Base-by-base conservation (phyloP, 2,329 filamentous ascomycete genomes). In the Hawksworthiomyces lignivorus region DNA sequence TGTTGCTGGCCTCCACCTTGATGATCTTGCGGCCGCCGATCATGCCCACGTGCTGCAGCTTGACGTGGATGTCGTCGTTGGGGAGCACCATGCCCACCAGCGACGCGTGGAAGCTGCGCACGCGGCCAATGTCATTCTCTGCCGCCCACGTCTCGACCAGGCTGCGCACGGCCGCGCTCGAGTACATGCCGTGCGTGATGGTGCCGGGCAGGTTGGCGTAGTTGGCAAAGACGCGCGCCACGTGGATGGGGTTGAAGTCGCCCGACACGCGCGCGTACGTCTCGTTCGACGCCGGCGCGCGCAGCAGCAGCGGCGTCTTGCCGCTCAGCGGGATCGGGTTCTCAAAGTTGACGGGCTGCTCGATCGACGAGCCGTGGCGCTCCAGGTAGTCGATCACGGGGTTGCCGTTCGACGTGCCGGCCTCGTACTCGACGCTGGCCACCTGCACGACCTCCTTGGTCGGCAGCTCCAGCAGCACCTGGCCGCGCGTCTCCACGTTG, bases 151-250 rank as follows among this genome's bases (percentile, higher is more conserved):
- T 98, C 73, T 98, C 92, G 7, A 98, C 89, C 40, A 98, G 72
- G 60, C 88, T 94, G 56, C 94, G 84, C 21, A 98, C 92, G 28
- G 92, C 87, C 51, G 92, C 92, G 64, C 90, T 97, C 2, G 90
- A 94, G 73, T 97, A 98, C 92, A 98, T 98, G 60, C 92, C 92
- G 61, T 98, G 92, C 2, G 92, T 98, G 58, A 98, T 98, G 33
- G 92, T 98, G 37, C 92, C 94, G 1, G 89, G 89, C 14, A 98
- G 75, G 62, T 89, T 92, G 60, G 92, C 94, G 56, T 97, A 98
- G 66, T 80, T 87, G 24, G 92, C 86, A 68, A 98, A 98, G 42
- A 96, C 87, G 43, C 92, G 84, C 11, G 92, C 96, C 33, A 98
- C 92, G 72, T 98, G 92, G 49, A 98, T 98, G 19, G 92, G 92